These are phyloP conservation scores for Rauvolfia tetraphylla DNA, from an alignment of 257 asterid species.

Conservation along the genomic window DNA sequence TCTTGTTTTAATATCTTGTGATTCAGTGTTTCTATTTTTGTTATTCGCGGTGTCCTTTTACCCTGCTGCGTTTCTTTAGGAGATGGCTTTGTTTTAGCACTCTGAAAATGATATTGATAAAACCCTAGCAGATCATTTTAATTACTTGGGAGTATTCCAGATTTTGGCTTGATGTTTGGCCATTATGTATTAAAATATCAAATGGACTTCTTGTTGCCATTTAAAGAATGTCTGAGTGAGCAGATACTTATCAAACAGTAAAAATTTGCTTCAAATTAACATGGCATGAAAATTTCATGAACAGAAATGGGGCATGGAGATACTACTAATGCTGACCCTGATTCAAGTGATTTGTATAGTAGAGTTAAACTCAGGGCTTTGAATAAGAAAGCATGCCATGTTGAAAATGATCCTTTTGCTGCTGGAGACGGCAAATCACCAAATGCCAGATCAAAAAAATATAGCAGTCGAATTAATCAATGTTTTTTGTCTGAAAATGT, in stretches of 20 bases:
- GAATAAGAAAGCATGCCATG: not conserved
- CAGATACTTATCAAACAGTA: not conserved
- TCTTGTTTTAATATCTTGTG: not conserved
- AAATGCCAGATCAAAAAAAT: not conserved
- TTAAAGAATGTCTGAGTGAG: slow-evolving; percentile 5
- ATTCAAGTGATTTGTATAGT: slow-evolving; percentile 16
- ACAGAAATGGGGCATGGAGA: slow-evolving; percentile 8
- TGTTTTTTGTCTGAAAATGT: not conserved
- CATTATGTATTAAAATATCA: too few species aligned
- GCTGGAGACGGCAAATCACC: not conserved
- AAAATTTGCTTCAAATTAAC: not conserved
- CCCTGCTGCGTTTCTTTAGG: not conserved
- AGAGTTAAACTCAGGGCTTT: slow-evolving; percentile 11
- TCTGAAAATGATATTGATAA: not conserved
- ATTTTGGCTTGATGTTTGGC: not conserved
- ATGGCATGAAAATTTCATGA: not conserved
- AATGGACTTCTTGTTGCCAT: not conserved
- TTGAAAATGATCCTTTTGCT: not conserved
- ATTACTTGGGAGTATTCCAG: not conserved
- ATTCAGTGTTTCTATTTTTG: not conserved
- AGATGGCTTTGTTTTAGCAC: not conserved
- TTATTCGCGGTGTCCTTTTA: not conserved
- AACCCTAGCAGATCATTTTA: not conserved
- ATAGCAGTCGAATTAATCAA: not conserved
- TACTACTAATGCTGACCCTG: not conserved